Evolutionary conservation across 768 basidiomycete genomes (phyloP).

Genomic region (Nevesoporus exiguus): DNA sequence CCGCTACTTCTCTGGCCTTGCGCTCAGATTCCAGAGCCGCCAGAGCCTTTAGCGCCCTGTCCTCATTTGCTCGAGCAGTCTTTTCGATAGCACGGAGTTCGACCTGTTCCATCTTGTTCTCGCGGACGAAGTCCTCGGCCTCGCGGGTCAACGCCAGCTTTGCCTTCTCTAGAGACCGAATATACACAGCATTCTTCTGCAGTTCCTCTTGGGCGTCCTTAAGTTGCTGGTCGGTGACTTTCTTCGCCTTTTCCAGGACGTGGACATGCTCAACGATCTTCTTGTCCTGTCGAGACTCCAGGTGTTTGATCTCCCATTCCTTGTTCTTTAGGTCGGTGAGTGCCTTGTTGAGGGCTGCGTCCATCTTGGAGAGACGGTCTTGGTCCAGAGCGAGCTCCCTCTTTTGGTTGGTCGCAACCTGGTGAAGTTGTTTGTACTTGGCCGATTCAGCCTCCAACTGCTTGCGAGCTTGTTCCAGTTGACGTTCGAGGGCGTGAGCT

Average conservation of each 20-base stretch:
- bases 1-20: slow-evolving; percentile 60
- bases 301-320: slow-evolving; percentile 83
- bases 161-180: slow-evolving; percentile 84
- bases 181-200: slow-evolving; percentile 66
- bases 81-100: slow-evolving; percentile 70
- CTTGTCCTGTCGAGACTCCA: slow-evolving; percentile 88
- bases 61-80: slow-evolving; percentile 57
- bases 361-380: slow-evolving; percentile 66
- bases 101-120: slow-evolving; percentile 66
- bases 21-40: slow-evolving; percentile 66
- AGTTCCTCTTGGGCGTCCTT: slow-evolving; percentile 77
- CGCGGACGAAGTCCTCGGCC: slow-evolving; percentile 75
- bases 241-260: slow-evolving; percentile 93
- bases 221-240: slow-evolving; percentile 88
- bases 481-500: slow-evolving; percentile 66
- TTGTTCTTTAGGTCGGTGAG: slow-evolving; percentile 75
- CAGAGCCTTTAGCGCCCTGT: slow-evolving; percentile 51
- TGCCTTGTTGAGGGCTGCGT: slow-evolving; percentile 77
- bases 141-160: slow-evolving; percentile 72
- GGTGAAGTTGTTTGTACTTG: slow-evolving; percentile 75
- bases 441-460: slow-evolving; percentile 72
- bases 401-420: slow-evolving; percentile 56
- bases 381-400: slow-evolving; percentile 65
- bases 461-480: slow-evolving; percentile 65
- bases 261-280: slow-evolving; percentile 99